Evolutionary conservation across 2,329 filamentous ascomycete genomes (phyloP), one percentile per base, ranked within the genome.

Genomic region (Alternaria sp.): DNA sequence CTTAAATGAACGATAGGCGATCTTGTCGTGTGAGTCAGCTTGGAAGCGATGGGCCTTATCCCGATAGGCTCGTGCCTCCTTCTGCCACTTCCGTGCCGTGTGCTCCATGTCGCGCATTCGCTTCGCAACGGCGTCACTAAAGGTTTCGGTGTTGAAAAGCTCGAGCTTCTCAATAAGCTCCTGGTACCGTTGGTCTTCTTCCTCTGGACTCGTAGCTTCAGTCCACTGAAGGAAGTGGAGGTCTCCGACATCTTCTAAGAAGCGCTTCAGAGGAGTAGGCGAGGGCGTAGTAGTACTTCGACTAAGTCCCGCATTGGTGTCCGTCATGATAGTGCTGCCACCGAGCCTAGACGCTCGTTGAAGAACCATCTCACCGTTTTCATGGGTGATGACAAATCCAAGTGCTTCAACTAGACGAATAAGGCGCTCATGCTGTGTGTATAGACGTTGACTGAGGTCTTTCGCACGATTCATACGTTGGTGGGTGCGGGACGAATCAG

Each of bases 1-100:
- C 75, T 97, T 98, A 83, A 99, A 99, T 51, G 94, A 90, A 62
- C 91, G 90, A 76, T 95, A 97, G 2, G 95, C 94, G 74, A 99
- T 97, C 82, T 98, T 98, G 68, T 97, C 92, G 70, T 97, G 92
- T 0, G 92, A 89, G 72, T 98, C 95, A 71, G 90, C 91, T 66
- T 96, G 92, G 46, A 90, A 83, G 14, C 86, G 82, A 67, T 96
- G 91, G 8, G 92, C 91, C 74, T 94, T 94, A 67, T 98, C 95
- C 12, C 94, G 88, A 72, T 97, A 97, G 1, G 88, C 87, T 34
- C 93, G 88, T 30, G 92, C 90, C 75, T 99, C 95, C 61, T 92
- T 92, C 72, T 95, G 93, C 83, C 94, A 94, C 80, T 97, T 98
- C 58, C 94, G 91, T 18, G 94, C 94, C 61, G 95, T 90, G 68